Evolutionary conservation across 495 filamentous ascomycete genomes (phyloP), one percentile per base, ranked within the genome.

Genomic region (Chaetomium tenue): DNA sequence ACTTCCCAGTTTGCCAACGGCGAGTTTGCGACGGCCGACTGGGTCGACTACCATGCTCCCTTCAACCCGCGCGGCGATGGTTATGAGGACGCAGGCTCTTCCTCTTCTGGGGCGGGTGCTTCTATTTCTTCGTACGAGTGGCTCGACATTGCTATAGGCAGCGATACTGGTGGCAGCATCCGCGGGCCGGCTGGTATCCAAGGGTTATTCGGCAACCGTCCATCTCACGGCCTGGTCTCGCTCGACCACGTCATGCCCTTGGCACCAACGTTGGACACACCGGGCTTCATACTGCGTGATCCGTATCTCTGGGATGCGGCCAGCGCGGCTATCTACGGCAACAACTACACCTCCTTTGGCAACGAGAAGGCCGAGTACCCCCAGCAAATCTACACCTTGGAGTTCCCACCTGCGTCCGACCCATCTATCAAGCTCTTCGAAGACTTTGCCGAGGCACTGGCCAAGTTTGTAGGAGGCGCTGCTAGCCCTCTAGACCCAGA

Each of bases 61-160:
- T 85, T 81, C 71, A 88, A 86, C 69, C 79, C 83, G 1, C 75
- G 85, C 9, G 85, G 83, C 2, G 85, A 87, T 64, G 80, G 84
- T 13, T 86, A 85, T 65, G 77, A 83, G 62, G 74, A 80, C 48
- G 75, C 82, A 2, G 74, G 75, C 0, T 76, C 74, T 2, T 82
- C 78, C 1, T 82, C 79, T 0, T 75, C 80, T 0, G 85, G 83
- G 0, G 75, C 78, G 3, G 84, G 76, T 3, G 78, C 79, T 12
- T 77, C 79, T 0, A 67, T 81, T 23, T 80, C 77, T 0, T 71
- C 77, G 0, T 88, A 88, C 63, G 76, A 76, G 8, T 88, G 83
- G 84, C 71, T 87, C 7, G 85, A 88, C 70, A 70, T 81, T 16
- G 74, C 76, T 11, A 68, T 87, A 9, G 84, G 84, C 0, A 75